Base-by-base conservation (phyloP, 352 stramenopile species). In the Phytophthora palmivora region DNA sequence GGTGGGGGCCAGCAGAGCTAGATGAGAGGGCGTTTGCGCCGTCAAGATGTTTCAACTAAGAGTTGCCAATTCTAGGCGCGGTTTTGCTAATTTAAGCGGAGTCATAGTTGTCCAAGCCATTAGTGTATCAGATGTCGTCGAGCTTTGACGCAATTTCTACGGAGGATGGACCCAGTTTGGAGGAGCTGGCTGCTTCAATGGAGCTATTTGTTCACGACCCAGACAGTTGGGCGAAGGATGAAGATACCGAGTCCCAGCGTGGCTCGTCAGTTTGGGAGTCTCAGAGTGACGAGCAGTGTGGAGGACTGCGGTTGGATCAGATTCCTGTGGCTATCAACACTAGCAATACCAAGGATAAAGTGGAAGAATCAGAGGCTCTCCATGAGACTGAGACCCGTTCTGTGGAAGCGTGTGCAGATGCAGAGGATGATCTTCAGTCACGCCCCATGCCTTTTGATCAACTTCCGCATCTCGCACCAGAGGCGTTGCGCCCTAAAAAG, bases 401-500 rank as follows among this genome's bases (percentile, higher is more conserved):
- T 18, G 39, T 33, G 26, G 47, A 58, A 50, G 32, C 24, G 6
- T 63, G 2, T 45, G 10, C 19, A 8, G 21, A 43, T 16, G 5
- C 15, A 38, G n/a, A 36, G 16, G 42, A 42, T n/a, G 36, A 63
- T 44, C 22, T 45, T 2, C 32, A 49, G 14, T 9, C 34, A 15
- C 36, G 15, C 21, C 58, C 6, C 46, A 58, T 53, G 52, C 44
- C 52, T 2, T 63, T 69, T 26, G 60, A 56, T 16, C 54, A 71
- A 47, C 22, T 64, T 3, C 50, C 38, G 4, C 51, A 51, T 37
- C 45, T 72, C 26, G 39, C 58, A 34, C 39, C 57, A 33, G 38
- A 56, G 43, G 26, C 24, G n/a, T 12, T 67, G 44, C 44, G 34
- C 8, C 49, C 49, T 5, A 71, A 67, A 24, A 71, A 70, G 32